Conservation (phyloP, 371 early-diverging fungal genomes). For the Syncephalastrum sp. region DNA sequence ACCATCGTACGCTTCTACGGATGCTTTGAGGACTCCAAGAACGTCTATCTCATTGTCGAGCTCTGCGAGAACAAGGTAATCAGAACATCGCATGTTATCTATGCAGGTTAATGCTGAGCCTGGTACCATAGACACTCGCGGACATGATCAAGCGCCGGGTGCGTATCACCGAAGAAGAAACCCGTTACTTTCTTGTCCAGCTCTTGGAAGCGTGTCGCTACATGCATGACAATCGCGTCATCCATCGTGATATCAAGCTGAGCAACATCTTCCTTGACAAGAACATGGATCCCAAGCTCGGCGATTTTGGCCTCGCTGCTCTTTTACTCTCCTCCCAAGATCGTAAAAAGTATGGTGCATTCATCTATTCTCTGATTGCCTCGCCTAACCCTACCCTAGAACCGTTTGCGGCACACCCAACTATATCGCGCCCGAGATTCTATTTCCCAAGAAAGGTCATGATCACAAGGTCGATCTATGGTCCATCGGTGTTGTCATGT, state of each 20-base stretch:
- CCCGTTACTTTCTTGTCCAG: conserved; percentile 84
- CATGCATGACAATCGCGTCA: conserved; percentile 81
- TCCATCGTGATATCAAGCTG: conserved; percentile 98
- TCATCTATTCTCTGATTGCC: neutral
- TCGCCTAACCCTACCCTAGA: conserved; percentile 31
- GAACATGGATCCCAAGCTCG: conserved; percentile 89
- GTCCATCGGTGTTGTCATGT: conserved; percentile 97
- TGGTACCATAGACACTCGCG: conserved; percentile 67
- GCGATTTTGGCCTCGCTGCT: conserved; percentile 98
- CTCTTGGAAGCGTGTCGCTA: conserved; percentile 84
- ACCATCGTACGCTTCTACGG: conserved; percentile 85
- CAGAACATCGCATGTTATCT: neutral
- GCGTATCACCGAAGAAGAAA: conserved; percentile 88
- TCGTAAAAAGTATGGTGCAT: conserved; percentile 75
- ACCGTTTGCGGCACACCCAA: conserved; percentile 99
- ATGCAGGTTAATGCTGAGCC: neutral
- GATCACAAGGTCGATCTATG: conserved; percentile 98
- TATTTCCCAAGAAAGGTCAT: conserved; percentile 88
- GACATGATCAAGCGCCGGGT: conserved; percentile 79
- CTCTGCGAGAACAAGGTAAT: conserved; percentile 87
- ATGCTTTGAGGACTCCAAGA: conserved; percentile 86
- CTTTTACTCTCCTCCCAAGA: conserved; percentile 70
- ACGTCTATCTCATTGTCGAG: conserved; percentile 95
- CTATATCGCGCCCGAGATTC: conserved; percentile 98
- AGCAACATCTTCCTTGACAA: conserved; percentile 92